These are phyloP conservation scores for Cryptococcus sp. DNA, from an alignment of 1,284 basidiomycete species.

Conservation along the genomic window DNA sequence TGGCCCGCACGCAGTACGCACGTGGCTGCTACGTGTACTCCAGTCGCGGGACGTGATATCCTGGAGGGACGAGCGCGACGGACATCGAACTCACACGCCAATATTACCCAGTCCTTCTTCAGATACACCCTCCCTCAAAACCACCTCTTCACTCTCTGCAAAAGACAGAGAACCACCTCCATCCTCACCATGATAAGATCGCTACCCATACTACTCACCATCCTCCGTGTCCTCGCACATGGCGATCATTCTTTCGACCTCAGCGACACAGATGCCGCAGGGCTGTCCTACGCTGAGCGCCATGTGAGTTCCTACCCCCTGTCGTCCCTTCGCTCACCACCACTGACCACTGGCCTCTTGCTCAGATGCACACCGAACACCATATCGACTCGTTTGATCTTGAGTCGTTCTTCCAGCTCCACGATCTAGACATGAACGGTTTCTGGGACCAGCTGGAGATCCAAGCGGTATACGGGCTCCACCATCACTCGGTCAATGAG, in stretches of 20 bases:
- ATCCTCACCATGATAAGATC: slow-evolving; percentile 10
- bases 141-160: too few relatives aligned
- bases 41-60: too few relatives aligned
- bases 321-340: background rate
- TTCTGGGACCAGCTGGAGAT: slow-evolving; percentile 76
- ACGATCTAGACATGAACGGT: slow-evolving; percentile 81
- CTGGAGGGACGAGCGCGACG: too few relatives aligned
- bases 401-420: slow-evolving; percentile 57
- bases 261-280: slow-evolving; percentile 28
- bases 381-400: slow-evolving; percentile 50
- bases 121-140: too few relatives aligned
- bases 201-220: slow-evolving; percentile 3
- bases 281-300: slow-evolving; percentile 53
- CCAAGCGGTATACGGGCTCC: slow-evolving; percentile 89
- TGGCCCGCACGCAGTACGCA: too few relatives aligned
- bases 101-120: too few relatives aligned
- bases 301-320: slow-evolving; percentile 53
- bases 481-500: slow-evolving; percentile 88
- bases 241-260: slow-evolving; percentile 41
- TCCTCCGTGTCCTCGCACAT: slow-evolving; percentile 29
- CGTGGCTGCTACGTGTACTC: too few relatives aligned
- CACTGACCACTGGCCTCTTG: background rate
- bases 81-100: too few relatives aligned
- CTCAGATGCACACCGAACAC: slow-evolving; percentile 49
- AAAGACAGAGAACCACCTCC: too few relatives aligned